These are phyloP conservation scores for Kuraishia borneana DNA, from an alignment of 805 yeast genomes.

Conservation along the genomic window DNA sequence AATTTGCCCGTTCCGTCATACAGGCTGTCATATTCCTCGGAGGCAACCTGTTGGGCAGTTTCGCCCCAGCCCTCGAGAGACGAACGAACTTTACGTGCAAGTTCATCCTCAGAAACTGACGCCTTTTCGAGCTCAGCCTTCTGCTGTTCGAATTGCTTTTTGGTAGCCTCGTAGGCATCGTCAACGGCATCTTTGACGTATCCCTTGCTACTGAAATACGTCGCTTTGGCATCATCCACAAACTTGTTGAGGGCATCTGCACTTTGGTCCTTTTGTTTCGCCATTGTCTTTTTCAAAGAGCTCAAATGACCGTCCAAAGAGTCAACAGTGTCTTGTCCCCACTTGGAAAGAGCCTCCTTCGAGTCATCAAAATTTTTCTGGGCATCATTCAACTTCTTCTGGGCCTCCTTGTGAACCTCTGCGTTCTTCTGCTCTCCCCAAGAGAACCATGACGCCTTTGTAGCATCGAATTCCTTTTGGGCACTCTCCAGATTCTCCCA, in stretches of 20 bases:
- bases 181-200: conserved; percentile 12
- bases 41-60: conserved; percentile 3
- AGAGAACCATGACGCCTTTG: conserved; percentile 23
- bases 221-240: conserved; percentile 2
- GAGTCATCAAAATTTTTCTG: conserved; percentile 5
- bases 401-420: conserved; percentile 20
- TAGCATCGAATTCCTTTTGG: conserved; percentile 19
- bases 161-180: conserved; percentile 6
- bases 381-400: conserved; percentile 18
- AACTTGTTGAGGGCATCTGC: conserved; percentile 3
- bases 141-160: neutral
- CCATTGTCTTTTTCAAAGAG: conserved; percentile 6
- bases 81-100: conserved; percentile 22
- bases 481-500: conserved; percentile 17
- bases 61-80: conserved; percentile 17
- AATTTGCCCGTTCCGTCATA: neutral
- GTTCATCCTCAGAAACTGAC: conserved; percentile 13
- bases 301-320: neutral
- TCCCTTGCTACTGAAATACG: conserved; percentile 5
- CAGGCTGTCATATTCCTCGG: conserved; percentile 3
- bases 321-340: conserved; percentile 10
- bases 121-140: neutral
- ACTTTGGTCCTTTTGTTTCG: conserved; percentile 5
- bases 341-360: conserved; percentile 6
- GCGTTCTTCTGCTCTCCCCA: conserved; percentile 25